phyloP scores from a whole-genome alignment of 2,329 filamentous ascomycete species.

The Phaeosphaeriaceae sp. region DNA sequence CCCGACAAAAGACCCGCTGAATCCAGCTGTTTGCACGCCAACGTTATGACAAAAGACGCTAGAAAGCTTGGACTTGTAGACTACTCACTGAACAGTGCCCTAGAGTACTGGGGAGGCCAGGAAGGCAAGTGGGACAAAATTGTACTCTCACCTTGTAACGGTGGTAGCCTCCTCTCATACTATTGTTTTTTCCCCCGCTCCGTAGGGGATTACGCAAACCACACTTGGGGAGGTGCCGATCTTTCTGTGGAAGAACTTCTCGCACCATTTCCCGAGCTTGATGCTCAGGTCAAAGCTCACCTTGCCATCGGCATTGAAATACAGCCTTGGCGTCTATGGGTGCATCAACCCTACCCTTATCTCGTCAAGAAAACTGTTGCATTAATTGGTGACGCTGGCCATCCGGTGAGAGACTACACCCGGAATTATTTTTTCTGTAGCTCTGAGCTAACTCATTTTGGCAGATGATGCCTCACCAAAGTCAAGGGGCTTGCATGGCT shows the following conservation, averaged over 20 bases:
- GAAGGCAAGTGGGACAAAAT: conserved; percentile 71
- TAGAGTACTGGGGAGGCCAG: conserved; percentile 75
- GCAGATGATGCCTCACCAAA: conserved; percentile 71
- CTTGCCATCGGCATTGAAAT: conserved; percentile 67
- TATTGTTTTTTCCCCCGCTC: conserved; percentile 72
- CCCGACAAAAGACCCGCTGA: conserved; percentile 66
- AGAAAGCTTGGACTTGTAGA: conserved; percentile 66
- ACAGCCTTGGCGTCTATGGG: conserved; percentile 69
- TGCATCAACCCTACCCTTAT: conserved; percentile 68
- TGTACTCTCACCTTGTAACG: conserved; percentile 72
- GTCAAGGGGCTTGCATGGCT: conserved; percentile 72
- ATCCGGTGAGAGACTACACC: conserved; percentile 56
- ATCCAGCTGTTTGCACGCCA: conserved; percentile 69
- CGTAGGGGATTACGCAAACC: conserved; percentile 65
- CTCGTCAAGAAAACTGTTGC: conserved; percentile 60
- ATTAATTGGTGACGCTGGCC: conserved; percentile 70
- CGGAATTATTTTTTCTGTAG: too few species aligned
- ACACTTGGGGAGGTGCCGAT: conserved; percentile 63
- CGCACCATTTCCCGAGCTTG: conserved; percentile 65
- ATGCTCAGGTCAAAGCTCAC: conserved; percentile 63
- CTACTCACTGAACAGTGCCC: conserved; percentile 64
- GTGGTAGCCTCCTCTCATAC: conserved; percentile 68
- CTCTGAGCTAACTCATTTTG: too few species aligned
- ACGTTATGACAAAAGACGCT: conserved; percentile 67
- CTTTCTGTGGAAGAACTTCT: conserved; percentile 65